Conservation (phyloP, 2,329 filamentous ascomycete genomes). For the Claviceps fusiformis region DNA sequence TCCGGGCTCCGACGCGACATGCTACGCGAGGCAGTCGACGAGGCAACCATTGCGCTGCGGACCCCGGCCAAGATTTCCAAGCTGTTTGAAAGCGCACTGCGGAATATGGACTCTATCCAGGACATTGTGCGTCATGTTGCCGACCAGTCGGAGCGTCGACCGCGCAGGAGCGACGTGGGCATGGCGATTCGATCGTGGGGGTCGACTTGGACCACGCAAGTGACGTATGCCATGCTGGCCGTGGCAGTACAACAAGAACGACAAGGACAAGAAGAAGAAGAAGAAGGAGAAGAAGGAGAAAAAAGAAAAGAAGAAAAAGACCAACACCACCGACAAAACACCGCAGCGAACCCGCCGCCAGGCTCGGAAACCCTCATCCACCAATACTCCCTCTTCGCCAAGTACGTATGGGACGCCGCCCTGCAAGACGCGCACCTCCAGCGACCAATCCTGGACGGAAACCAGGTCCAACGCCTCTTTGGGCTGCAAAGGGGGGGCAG, state of each 20-base stretch:
- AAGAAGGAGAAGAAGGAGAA: not conserved
- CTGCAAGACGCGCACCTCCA: constrained; percentile 4
- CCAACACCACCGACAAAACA: not conserved
- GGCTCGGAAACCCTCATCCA: not conserved
- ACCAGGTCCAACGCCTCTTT: constrained; percentile 7
- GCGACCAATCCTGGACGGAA: constrained; percentile 7
- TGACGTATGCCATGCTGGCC: constrained; percentile 6
- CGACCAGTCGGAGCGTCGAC: not conserved
- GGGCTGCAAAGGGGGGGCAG: constrained; percentile 5
- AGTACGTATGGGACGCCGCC: constrained; percentile 2
- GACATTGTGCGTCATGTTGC: not conserved
- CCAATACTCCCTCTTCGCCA: constrained; percentile 3
- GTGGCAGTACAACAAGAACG: not conserved
- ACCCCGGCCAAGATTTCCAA: constrained; percentile 4
- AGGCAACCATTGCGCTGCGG: constrained; percentile 5
- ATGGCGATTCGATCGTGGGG: constrained; percentile 11
- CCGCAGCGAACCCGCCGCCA: not conserved
- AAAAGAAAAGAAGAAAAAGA: not conserved
- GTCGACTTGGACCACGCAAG: constrained; percentile 7
- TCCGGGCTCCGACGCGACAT: constrained; percentile 3
- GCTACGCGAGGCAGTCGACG: constrained; percentile 6
- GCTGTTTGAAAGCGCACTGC: constrained; percentile 5
- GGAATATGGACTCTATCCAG: constrained; percentile 5
- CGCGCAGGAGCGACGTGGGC: constrained; percentile 6
- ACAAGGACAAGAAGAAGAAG: not conserved